These are phyloP conservation scores for Calonectria hongkongensis DNA, from an alignment of 2,329 filamentous ascomycete species.

Conservation along the genomic window DNA sequence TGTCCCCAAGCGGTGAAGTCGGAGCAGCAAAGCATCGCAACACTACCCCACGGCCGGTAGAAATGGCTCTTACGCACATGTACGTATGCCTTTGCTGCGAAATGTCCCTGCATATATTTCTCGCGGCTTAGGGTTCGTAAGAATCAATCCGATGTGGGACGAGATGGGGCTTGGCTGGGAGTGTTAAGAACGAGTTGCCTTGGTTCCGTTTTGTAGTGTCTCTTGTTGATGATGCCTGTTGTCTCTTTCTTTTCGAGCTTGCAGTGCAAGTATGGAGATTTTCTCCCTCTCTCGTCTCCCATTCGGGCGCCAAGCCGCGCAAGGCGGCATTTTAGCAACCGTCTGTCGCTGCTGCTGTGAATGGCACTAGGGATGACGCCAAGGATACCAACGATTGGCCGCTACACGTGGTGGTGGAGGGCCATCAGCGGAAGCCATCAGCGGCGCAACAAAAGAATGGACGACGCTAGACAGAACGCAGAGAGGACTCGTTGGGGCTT, in stretches of 20 bases:
- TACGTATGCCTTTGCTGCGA: not conserved
- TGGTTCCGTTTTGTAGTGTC: not conserved
- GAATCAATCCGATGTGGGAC: not conserved
- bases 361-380: constrained; percentile 13
- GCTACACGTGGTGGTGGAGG: constrained; percentile 15
- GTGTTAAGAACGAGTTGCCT: not conserved
- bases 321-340: constrained; percentile 15
- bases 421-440: constrained; percentile 14
- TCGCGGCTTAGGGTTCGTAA: not conserved
- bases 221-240: not conserved
- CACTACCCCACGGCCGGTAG: constrained; percentile 8
- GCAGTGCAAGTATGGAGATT: not conserved
- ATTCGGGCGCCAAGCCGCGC: not conserved
- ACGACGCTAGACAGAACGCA: constrained; percentile 7
- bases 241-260: not conserved
- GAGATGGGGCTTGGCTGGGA: not conserved
- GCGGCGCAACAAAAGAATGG: constrained; percentile 16
- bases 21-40: constrained; percentile 19
- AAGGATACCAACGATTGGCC: constrained; percentile 10
- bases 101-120: not conserved
- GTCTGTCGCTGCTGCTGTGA: not conserved
- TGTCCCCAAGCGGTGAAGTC: constrained; percentile 27
- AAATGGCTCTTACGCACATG: constrained; percentile 3
- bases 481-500: constrained; percentile 16
- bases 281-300: not conserved